These are phyloP conservation scores for Arthrobotrys iridis DNA, from an alignment of 2,329 filamentous ascomycete genomes.

Conservation along the genomic window DNA sequence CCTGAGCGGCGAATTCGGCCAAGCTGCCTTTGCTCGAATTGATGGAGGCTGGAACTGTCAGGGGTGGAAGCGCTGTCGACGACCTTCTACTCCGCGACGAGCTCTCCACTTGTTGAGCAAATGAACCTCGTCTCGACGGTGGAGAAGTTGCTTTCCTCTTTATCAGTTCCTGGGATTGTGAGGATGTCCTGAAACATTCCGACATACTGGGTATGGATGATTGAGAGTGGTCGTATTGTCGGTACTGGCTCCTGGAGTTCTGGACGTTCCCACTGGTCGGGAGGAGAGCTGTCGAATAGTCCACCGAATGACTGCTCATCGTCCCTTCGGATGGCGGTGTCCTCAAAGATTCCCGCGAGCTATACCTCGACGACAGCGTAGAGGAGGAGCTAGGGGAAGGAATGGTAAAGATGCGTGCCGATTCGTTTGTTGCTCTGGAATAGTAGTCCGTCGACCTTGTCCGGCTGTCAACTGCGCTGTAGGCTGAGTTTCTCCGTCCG, in stretches of 20 bases:
- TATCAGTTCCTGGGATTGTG: conserved; percentile 25
- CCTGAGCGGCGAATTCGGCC: conserved; percentile 84
- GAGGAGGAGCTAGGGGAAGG: conserved; percentile 27
- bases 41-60: conserved; percentile 74
- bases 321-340: conserved; percentile 37
- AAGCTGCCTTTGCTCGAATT: conserved; percentile 78
- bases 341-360: conserved; percentile 38
- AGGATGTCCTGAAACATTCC: conserved; percentile 40
- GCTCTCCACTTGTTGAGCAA: conserved; percentile 41
- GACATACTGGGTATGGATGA: conserved; percentile 45
- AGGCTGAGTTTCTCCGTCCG: conserved; percentile 39
- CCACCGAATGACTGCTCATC: conserved; percentile 18
- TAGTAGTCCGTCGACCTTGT: conserved; percentile 43
- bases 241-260: conserved; percentile 29
- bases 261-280: conserved; percentile 48
- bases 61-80: conserved; percentile 32
- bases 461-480: conserved; percentile 34
- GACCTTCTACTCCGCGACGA: conserved; percentile 41
- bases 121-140: conserved; percentile 42
- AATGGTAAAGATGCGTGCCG: conserved; percentile 36
- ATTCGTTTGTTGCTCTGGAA: conserved; percentile 36
- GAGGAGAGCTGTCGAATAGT: conserved; percentile 45
- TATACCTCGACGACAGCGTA: conserved; percentile 29
- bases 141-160: conserved; percentile 45
- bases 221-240: conserved; percentile 41